Conservation (phyloP, 139 green algal species). For the Picochlorum sp. region DNA sequence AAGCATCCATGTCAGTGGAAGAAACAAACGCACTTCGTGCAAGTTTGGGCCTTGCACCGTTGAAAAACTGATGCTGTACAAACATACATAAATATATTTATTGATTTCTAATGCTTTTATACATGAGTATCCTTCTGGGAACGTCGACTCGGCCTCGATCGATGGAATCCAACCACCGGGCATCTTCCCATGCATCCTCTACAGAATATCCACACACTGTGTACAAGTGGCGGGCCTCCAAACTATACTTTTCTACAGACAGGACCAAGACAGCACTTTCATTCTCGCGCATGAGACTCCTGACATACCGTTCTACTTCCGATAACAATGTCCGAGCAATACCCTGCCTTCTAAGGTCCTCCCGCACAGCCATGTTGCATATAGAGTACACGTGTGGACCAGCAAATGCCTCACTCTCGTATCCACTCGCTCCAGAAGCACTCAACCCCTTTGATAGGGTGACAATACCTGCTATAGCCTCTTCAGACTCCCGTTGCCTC, state of each 20-base stretch:
- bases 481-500: neutral
- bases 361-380: slow-evolving; percentile 20
- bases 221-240: slow-evolving; percentile 14
- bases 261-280: slow-evolving; percentile 6
- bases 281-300: neutral
- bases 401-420: slow-evolving; percentile 1
- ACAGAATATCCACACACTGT: slow-evolving; percentile 10
- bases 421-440: slow-evolving; percentile 6
- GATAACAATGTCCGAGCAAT: slow-evolving; percentile 13
- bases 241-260: slow-evolving; percentile 16
- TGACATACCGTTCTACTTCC: slow-evolving; percentile 6
- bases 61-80: neutral
- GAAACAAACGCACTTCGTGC: slow-evolving; percentile 63
- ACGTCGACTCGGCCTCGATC: slow-evolving; percentile 13
- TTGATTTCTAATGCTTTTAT: slow-evolving; percentile 10
- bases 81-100: neutral
- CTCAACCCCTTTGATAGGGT: slow-evolving; percentile 12
- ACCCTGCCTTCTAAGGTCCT: slow-evolving; percentile 4
- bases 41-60: slow-evolving; percentile 60
- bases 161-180: slow-evolving; percentile 9
- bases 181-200: slow-evolving; percentile 18
- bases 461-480: slow-evolving; percentile 2
- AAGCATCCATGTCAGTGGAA: slow-evolving; percentile 25
- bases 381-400: neutral
- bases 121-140: slow-evolving; percentile 15